Evolutionary conservation across 2,329 filamentous ascomycete genomes (phyloP).

Genomic region (Fusarium coicis): DNA sequence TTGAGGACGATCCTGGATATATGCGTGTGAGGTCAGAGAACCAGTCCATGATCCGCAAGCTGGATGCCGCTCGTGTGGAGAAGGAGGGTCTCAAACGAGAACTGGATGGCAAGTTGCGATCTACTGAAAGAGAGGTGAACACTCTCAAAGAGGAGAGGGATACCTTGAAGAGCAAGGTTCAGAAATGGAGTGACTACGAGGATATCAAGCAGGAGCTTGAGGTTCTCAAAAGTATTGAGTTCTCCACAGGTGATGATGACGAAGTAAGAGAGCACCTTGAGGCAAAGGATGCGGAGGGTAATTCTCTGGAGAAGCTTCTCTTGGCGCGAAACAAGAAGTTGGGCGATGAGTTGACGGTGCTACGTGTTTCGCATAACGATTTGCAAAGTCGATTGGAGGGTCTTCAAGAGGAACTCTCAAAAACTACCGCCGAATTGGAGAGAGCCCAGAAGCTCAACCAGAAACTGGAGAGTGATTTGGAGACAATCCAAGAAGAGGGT

Average conservation of each 20-base stretch:
- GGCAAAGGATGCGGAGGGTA: slow-evolving; percentile 63
- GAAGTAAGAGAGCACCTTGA: slow-evolving; percentile 61
- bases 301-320: slow-evolving; percentile 90
- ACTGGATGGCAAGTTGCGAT: slow-evolving; percentile 78
- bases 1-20: slow-evolving; percentile 91
- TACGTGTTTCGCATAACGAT: slow-evolving; percentile 94
- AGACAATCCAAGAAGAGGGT: slow-evolving; percentile 86
- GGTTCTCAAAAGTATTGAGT: slow-evolving; percentile 97
- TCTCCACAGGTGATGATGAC: slow-evolving; percentile 89
- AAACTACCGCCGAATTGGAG: slow-evolving; percentile 86
- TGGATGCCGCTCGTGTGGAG: slow-evolving; percentile 86
- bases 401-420: slow-evolving; percentile 84
- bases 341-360: slow-evolving; percentile 89
- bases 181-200: slow-evolving; percentile 93
- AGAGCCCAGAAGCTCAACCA: slow-evolving; percentile 85
- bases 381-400: slow-evolving; percentile 82
- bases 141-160: slow-evolving; percentile 85
- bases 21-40: slow-evolving; percentile 93
- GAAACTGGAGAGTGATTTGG: slow-evolving; percentile 91
- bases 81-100: slow-evolving; percentile 83
- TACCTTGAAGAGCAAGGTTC: slow-evolving; percentile 79
- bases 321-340: slow-evolving; percentile 96
- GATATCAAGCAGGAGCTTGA: slow-evolving; percentile 96
- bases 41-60: slow-evolving; percentile 86
- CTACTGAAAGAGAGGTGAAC: slow-evolving; percentile 81